Evolutionary conservation across 352 stramenopile genomes (phyloP).

Genomic region (Elongisporangium undulatum): DNA sequence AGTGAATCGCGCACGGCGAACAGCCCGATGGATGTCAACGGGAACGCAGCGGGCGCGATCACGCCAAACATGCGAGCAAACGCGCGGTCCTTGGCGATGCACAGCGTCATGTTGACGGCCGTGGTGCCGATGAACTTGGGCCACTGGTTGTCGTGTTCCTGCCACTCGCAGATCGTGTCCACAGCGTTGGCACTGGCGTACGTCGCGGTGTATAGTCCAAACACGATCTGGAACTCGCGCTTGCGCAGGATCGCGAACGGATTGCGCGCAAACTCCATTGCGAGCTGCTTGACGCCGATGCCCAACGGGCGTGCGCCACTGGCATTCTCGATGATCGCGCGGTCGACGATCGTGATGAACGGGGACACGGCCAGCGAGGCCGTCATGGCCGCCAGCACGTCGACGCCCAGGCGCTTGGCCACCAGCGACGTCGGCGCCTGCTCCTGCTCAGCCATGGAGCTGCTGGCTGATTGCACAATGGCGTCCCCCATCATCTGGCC

Average conservation of each 20-base stretch:
- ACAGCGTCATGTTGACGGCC: slow-evolving; percentile 89
- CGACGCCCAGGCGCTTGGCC: slow-evolving; percentile 47
- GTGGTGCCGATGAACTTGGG: slow-evolving; percentile 89
- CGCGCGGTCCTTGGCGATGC: slow-evolving; percentile 89
- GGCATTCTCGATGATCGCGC: slow-evolving; percentile 88
- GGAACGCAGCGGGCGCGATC: slow-evolving; percentile 69
- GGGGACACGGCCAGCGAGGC: slow-evolving; percentile 76
- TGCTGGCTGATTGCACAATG: background rate
- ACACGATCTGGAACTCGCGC: slow-evolving; percentile 88
- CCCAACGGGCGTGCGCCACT: slow-evolving; percentile 63
- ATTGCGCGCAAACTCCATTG: slow-evolving; percentile 47
- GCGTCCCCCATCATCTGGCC: slow-evolving; percentile 1
- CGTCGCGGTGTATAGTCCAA: slow-evolving; percentile 86
- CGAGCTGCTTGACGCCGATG: slow-evolving; percentile 60
- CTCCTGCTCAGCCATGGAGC: background rate
- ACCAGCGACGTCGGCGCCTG: slow-evolving; percentile 16
- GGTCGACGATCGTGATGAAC: slow-evolving; percentile 89
- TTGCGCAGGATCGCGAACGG: slow-evolving; percentile 80
- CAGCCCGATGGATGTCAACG: slow-evolving; percentile 72
- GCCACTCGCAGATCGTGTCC: slow-evolving; percentile 80
- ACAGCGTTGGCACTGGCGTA: slow-evolving; percentile 86
- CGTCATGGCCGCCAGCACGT: slow-evolving; percentile 50
- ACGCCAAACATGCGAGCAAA: slow-evolving; percentile 91
- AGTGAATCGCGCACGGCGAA: slow-evolving; percentile 86
- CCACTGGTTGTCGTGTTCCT: slow-evolving; percentile 71